These are phyloP conservation scores for Cronartium quercuum DNA, from an alignment of 1,284 basidiomycete species.

Conservation along the genomic window DNA sequence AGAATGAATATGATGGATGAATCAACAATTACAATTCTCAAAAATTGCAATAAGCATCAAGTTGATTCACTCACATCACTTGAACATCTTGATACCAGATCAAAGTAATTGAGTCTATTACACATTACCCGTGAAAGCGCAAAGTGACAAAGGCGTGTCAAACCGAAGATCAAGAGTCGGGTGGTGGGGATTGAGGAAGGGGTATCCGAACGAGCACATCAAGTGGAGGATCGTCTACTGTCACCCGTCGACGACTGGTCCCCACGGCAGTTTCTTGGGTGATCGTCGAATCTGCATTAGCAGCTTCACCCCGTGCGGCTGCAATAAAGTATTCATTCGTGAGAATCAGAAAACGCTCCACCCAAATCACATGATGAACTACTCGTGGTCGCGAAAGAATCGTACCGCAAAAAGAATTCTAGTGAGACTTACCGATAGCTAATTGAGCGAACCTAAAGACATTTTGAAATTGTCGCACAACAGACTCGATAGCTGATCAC, in stretches of 20 bases:
- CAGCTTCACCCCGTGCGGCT: not conserved
- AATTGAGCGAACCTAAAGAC: constrained; percentile 21
- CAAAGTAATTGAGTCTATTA: no score
- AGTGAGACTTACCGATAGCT: constrained; percentile 13
- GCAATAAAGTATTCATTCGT: not conserved
- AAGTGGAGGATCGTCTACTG: not conserved
- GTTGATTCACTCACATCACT: no score
- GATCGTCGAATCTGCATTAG: not conserved
- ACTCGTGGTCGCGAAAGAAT: not conserved
- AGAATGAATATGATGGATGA: no score
- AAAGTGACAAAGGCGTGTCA: no score
- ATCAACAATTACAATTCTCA: no score
- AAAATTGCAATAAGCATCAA: no score
- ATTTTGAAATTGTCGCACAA: constrained; percentile 22
- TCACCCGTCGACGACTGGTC: not conserved
- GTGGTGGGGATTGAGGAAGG: not conserved
- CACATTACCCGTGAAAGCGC: no score
- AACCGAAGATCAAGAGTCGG: not conserved
- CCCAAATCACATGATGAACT: no score
- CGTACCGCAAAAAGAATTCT: not conserved
- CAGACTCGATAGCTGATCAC: constrained; percentile 16
- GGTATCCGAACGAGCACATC: constrained; percentile 26
- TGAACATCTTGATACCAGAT: no score
- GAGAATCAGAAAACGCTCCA: no score
- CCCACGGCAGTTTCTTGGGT: not conserved